A percentile compares a stretch with the other conserved stretches of the same genome.
phyloP scores from a whole-genome alignment of 208 protist genomes.

The Giardia duodenalis region DNA sequence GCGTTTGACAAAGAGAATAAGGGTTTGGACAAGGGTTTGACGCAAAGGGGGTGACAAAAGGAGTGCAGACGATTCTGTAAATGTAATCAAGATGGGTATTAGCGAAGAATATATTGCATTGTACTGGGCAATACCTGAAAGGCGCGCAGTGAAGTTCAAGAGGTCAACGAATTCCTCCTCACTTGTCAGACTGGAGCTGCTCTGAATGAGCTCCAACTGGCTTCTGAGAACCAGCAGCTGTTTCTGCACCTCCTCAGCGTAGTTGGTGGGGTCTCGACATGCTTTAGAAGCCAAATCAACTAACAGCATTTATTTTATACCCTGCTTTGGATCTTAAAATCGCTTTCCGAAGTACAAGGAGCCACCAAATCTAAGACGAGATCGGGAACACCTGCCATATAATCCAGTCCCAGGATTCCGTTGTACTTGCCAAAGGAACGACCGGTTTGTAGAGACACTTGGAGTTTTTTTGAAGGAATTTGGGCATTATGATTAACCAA shows the following conservation, averaged over 20 bases:
- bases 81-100: background rate
- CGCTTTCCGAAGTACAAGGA: no score
- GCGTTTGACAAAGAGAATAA: background rate
- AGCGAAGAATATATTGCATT: background rate
- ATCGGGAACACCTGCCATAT: no score
- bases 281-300: background rate
- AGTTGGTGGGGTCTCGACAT: background rate
- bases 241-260: background rate
- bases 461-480: no score
- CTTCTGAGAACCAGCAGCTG: background rate
- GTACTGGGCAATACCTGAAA: background rate
- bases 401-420: no score
- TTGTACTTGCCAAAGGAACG: no score
- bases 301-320: background rate
- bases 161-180: background rate
- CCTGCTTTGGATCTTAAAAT: no score
- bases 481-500: no score
- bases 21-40: background rate
- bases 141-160: background rate
- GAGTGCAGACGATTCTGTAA: background rate
- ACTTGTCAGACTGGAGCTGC: background rate
- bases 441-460: no score
- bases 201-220: background rate
- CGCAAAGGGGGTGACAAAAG: background rate
- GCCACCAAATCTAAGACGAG: no score